Base-by-base conservation (phyloP, 2,329 filamentous ascomycete genomes). In the Botryotinia globosa region DNA sequence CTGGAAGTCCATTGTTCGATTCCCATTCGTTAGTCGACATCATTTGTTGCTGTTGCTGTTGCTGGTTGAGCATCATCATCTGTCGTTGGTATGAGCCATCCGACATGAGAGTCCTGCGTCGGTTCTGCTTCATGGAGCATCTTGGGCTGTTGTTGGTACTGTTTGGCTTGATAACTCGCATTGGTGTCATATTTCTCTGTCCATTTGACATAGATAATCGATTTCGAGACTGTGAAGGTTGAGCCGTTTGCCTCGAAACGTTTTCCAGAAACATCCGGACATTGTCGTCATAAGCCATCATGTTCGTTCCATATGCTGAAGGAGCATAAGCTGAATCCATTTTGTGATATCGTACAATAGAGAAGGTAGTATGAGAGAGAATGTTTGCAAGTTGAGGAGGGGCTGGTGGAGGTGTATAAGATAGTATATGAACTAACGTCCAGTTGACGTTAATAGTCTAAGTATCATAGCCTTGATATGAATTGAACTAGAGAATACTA, bases 71-170 rank as follows among this genome's bases (percentile, higher is more conserved):
- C 72, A 79, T 75, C 12, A 74, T 74, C 56, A 77, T 73, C 70
- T 78, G 78, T 48, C 74, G 72, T 71, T 77, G 76, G 70, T 78
- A 79, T 66, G 75, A 73, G 39, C 74, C 74, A 75, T 89, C 85
- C 78, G 86, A 84, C 80, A 89, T 85, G 74, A 88, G 80, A 2
- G 88, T 89, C 79, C 86, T 88, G 79, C 89, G 85, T 76, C 88
- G 83, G 73, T 83, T 82, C 76, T 85, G 82, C 76, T 83, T 80
- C 29, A 82, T 79, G n/a, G 85, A 83, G 7, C 85, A 84, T 77
- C 89, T 85, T 22, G 91, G 91, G 80, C 91, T 93, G 82, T 88
- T 92, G 83, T 85, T 92, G 75, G 90, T 87, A 81, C 90, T 92
- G 76, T 83, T 87, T 22, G 90, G 89, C 81, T 93, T 93, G 72